These are phyloP conservation scores for Dothidotthia symphoricarpi DNA, from an alignment of 2,329 filamentous ascomycete genomes.

Conservation along the genomic window DNA sequence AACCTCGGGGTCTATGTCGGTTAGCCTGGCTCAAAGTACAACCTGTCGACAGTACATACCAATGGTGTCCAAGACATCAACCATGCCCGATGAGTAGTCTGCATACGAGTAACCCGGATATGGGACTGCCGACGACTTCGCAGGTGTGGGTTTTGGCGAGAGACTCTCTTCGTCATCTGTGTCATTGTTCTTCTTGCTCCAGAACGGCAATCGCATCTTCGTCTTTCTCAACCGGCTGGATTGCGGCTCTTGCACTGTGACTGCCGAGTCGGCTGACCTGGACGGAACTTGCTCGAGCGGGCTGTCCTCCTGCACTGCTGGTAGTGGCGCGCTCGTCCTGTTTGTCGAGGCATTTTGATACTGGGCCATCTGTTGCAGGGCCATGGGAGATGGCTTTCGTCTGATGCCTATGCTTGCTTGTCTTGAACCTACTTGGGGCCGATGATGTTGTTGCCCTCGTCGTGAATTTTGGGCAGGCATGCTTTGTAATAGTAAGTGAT, in stretches of 20 bases:
- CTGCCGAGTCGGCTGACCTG: constrained; percentile 16
- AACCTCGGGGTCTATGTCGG: constrained; percentile 70
- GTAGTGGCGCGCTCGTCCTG: constrained; percentile 27
- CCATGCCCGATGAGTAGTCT: constrained; percentile 61
- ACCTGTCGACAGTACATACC: constrained; percentile 48
- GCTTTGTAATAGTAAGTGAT: constrained; percentile 17
- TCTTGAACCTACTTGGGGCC: constrained; percentile 5
- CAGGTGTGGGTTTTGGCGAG: constrained; percentile 2
- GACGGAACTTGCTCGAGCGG: constrained; percentile 23
- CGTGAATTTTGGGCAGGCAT: constrained; percentile 15
- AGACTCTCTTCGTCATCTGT: constrained; percentile 7
- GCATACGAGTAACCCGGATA: constrained; percentile 6
- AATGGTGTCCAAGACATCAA: constrained; percentile 67
- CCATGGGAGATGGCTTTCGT: constrained; percentile 30
- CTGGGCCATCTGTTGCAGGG: constrained; percentile 22
- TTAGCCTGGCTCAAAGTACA: constrained; percentile 2
- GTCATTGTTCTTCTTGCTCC: constrained; percentile 19
- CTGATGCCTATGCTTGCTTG: constrained; percentile 41
- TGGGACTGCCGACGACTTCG: constrained; percentile 1
- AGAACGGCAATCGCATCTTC: constrained; percentile 30
- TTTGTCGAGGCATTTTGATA: constrained; percentile 21
- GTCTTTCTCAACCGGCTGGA: constrained; percentile 28
- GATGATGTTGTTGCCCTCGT: constrained; percentile 8
- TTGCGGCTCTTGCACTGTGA: constrained; percentile 10
- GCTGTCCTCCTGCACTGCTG: constrained; percentile 29